phyloP scores from a whole-genome alignment of 768 basidiomycete species.

The Russula vinacea region DNA sequence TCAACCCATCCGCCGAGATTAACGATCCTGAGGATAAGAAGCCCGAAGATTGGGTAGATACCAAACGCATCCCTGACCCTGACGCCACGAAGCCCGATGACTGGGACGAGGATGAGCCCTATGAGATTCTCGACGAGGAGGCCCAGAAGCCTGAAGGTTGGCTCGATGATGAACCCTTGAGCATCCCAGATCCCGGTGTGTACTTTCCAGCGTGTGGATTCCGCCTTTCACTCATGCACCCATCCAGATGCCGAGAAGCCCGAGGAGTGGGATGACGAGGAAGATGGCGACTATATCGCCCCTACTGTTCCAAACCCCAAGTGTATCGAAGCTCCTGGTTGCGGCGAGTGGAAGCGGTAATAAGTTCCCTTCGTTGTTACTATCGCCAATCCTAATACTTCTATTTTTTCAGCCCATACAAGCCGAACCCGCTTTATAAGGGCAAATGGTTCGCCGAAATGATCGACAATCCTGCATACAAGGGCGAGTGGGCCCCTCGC shows the following conservation, averaged over 20 bases:
- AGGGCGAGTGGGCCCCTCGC: slow-evolving; percentile 88
- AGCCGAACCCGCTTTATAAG: slow-evolving; percentile 93
- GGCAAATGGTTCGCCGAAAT: slow-evolving; percentile 96
- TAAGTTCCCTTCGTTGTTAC: slow-evolving; percentile 10
- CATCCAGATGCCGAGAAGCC: slow-evolving; percentile 80
- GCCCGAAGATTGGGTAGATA: slow-evolving; percentile 91
- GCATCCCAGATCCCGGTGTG: slow-evolving; percentile 82
- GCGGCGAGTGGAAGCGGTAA: slow-evolving; percentile 90
- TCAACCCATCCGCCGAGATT: slow-evolving; percentile 92
- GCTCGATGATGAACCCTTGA: slow-evolving; percentile 83
- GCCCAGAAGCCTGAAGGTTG: slow-evolving; percentile 92
- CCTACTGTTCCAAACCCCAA: slow-evolving; percentile 87
- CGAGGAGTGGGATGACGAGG: slow-evolving; percentile 99
- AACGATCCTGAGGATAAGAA: slow-evolving; percentile 90
- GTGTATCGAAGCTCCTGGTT: slow-evolving; percentile 86
- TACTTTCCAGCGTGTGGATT: background rate
- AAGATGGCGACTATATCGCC: slow-evolving; percentile 97
- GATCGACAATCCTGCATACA: slow-evolving; percentile 98
- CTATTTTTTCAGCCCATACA: slow-evolving; percentile 56
- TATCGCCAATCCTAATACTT: background rate
- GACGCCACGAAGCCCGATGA: slow-evolving; percentile 89
- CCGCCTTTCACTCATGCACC: background rate
- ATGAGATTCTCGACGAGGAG: slow-evolving; percentile 83
- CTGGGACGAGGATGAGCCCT: slow-evolving; percentile 97
- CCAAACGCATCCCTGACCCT: slow-evolving; percentile 79